These are phyloP conservation scores for Pyrrhoderma lamaoense DNA, from an alignment of 1,284 basidiomycete species.

Conservation along the genomic window DNA sequence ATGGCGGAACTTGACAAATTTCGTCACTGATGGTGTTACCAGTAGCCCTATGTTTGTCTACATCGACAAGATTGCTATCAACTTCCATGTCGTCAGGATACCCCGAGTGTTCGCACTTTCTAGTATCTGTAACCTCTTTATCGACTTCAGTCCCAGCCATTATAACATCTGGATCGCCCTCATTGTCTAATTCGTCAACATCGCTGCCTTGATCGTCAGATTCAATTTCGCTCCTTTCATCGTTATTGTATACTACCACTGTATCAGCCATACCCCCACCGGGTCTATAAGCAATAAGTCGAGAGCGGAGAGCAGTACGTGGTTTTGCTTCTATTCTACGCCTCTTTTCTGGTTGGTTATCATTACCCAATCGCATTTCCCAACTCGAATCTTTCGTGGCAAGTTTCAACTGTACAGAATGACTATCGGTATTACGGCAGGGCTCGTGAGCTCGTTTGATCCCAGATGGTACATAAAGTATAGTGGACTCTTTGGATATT, in stretches of 20 bases:
- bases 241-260: constrained; percentile 20
- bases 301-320: constrained; percentile 35
- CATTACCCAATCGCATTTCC: constrained; percentile 29
- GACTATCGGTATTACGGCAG: constrained; percentile 3
- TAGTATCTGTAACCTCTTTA: too few species aligned
- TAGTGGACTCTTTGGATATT: too few species aligned
- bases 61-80: too few species aligned
- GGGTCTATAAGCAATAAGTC: constrained; percentile 47
- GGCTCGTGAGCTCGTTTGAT: too few species aligned
- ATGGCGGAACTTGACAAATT: too few species aligned
- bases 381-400: constrained; percentile 40
- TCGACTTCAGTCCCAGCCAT: too few species aligned
- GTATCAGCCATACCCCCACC: constrained; percentile 30
- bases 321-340: constrained; percentile 23
- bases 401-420: constrained; percentile 38
- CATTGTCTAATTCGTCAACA: constrained; percentile 20
- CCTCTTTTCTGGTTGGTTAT: constrained; percentile 22
- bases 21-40: too few species aligned
- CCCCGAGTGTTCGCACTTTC: too few species aligned
- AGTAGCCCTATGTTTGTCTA: too few species aligned
- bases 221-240: constrained; percentile 15
- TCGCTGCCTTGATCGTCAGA: constrained; percentile 21
- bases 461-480: too few species aligned
- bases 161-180: too few species aligned
- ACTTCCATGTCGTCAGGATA: too few species aligned